These are phyloP conservation scores for Cardamine occulta DNA, from an alignment of 345 rosid species.

Conservation along the genomic window DNA sequence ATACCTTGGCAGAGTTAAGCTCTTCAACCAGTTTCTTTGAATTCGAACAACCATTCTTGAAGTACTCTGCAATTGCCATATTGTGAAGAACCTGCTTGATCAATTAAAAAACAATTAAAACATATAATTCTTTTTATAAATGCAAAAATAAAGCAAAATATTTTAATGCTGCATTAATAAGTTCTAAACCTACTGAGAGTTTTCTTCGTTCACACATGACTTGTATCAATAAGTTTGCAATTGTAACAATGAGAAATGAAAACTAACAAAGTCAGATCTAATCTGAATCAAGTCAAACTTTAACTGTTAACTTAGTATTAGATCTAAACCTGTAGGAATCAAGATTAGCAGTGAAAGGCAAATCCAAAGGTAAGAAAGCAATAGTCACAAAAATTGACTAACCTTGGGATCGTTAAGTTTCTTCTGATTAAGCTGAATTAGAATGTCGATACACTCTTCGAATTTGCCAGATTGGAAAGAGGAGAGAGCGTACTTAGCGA, in stretches of 20 bases:
- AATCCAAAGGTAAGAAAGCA: neutral
- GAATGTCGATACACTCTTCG: conserved; percentile 67
- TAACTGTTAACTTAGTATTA: neutral
- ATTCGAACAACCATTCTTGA: conserved; percentile 73
- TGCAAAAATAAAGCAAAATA: neutral
- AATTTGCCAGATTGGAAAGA: conserved; percentile 75
- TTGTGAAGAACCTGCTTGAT: conserved; percentile 80
- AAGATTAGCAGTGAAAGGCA: neutral
- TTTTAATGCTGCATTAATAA: neutral
- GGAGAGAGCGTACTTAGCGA: conserved; percentile 76
- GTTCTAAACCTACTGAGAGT: neutral
- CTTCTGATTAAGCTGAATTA: conserved; percentile 68
- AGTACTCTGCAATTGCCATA: conserved; percentile 79
- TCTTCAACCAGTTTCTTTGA: conserved; percentile 73
- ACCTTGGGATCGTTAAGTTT: conserved; percentile 88
- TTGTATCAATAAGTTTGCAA: neutral
- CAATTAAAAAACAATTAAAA: conserved; percentile 33
- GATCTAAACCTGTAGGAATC: conserved; percentile 10
- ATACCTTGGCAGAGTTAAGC: conserved; percentile 78
- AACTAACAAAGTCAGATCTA: conserved; percentile 31
- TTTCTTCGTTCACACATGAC: neutral
- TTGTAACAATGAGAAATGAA: neutral
- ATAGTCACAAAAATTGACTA: neutral
- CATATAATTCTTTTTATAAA: neutral
- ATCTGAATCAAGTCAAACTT: conserved; percentile 7